These are phyloP conservation scores for Shiraia sp. DNA, from an alignment of 2,329 filamentous ascomycete species.

Conservation along the genomic window DNA sequence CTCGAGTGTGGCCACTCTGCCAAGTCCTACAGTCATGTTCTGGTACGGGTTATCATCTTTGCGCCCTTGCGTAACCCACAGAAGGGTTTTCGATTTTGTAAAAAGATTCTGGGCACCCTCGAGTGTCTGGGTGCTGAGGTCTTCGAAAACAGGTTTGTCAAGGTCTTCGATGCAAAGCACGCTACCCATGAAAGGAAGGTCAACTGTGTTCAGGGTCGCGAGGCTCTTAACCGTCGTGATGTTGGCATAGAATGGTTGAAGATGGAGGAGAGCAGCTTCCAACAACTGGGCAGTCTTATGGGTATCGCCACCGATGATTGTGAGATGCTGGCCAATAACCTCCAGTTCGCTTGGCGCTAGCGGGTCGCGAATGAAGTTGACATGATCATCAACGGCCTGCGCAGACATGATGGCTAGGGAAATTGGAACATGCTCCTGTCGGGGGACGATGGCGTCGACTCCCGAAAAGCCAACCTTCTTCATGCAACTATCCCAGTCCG, in stretches of 20 bases:
- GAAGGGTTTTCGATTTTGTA: neutral
- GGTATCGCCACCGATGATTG: too few species aligned
- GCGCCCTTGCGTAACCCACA: constrained; percentile 17
- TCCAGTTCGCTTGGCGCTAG: neutral
- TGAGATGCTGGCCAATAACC: too few species aligned
- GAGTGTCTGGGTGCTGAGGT: constrained; percentile 3
- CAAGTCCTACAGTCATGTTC: constrained; percentile 14
- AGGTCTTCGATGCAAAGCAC: constrained; percentile 7
- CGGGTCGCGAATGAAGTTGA: constrained; percentile 5
- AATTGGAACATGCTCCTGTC: neutral
- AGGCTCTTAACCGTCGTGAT: neutral
- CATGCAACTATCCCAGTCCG: constrained; percentile 22
- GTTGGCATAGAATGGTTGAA: too few species aligned
- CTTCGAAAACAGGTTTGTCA: constrained; percentile 7
- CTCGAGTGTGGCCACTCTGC: constrained; percentile 6
- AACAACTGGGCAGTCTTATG: too few species aligned
- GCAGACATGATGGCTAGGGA: too few species aligned
- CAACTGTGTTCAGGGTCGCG: neutral
- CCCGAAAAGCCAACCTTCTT: constrained; percentile 7
- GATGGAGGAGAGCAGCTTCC: too few species aligned
- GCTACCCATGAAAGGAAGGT: too few species aligned
- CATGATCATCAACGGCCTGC: constrained; percentile 8
- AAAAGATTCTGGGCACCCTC: constrained; percentile 4
- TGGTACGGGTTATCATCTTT: constrained; percentile 5
- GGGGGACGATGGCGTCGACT: constrained; percentile 1